Evolutionary conservation across 805 yeast species (phyloP), one percentile per base, ranked within the genome.

Genomic region (Maudiozyma barnettii): DNA sequence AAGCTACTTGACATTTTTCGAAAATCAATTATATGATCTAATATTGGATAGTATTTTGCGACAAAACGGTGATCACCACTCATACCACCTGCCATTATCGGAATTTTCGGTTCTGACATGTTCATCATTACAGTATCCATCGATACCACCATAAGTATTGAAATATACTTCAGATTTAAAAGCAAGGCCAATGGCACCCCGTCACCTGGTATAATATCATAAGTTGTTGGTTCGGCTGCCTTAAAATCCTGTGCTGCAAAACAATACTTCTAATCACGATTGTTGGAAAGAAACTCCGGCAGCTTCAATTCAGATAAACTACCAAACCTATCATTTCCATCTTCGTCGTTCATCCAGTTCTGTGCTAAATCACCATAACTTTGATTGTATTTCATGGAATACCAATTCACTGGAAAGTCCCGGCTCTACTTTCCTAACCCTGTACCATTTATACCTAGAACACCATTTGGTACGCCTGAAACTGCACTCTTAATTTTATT

Each of bases 221-320:
- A 39, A 10, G 13, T 22, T 12, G 22, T 8, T 21, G 41, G 23
- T 31, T 39, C 41, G 12, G 31, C 41, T 13, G 9, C 10, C 16
- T 39, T 39, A n/a, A 22, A 39, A 13, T 22, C 41, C 30, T 39
- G 31, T 6, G 41, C 41, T 2, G 31, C 41, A 21, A 39, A 21
- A 39, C 41, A 39, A 21, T 39, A 39, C n/a, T 39, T 39, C 41
- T 31, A 39, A 7, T 39, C 31, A 2, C 41, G n/a, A n/a, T 39
- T 39, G 2, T 23, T 18, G 2, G 41, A 21, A 8, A 39, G 16
- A 12, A 21, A 39, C 2, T 22, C 9, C 9, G 13, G 31, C 8
- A 39, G 5, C n/a, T 39, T 10, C 5, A 6, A 9, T n/a, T 39
- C 41, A 8, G 31, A 16, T 21, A 16, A 8, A n/a, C 18, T 10